Evolutionary conservation across 768 basidiomycete species (phyloP).

Genomic region (Astraeus odoratus): DNA sequence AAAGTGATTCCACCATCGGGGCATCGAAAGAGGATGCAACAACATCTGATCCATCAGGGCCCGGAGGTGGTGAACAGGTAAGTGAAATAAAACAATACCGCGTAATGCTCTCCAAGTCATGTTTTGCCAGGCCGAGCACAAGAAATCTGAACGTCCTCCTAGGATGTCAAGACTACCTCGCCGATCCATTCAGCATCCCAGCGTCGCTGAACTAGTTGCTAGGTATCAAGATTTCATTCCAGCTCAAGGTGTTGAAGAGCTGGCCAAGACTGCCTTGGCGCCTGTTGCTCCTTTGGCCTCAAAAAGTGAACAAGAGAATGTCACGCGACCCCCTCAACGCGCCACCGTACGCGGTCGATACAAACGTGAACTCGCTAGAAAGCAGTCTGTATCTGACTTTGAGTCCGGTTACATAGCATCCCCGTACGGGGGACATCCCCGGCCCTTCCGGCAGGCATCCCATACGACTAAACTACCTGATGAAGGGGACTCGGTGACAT

Average conservation of each 20-base stretch:
- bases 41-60: conserved; percentile 13
- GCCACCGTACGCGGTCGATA: conserved; percentile 42
- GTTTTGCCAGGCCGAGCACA: conserved; percentile 18
- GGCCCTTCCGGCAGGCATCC: conserved; percentile 32
- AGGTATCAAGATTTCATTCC: conserved; percentile 76
- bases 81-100: conserved; percentile 5
- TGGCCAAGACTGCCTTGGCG: conserved; percentile 63
- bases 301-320: conserved; percentile 76
- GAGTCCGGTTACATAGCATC: conserved; percentile 89
- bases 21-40: conserved; percentile 32
- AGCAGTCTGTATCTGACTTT: conserved; percentile 73
- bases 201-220: conserved; percentile 80
- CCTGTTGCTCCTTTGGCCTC: conserved; percentile 50
- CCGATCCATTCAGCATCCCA: conserved; percentile 46
- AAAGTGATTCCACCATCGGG: conserved; percentile 83
- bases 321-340: conserved; percentile 26
- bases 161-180: conserved; percentile 59
- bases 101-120: conserved; percentile 12
- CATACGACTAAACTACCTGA: conserved; percentile 47
- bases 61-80: conserved; percentile 21
- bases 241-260: conserved; percentile 62
- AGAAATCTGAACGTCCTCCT: conserved; percentile 15
- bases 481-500: conserved; percentile 51
- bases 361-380: conserved; percentile 38
- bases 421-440: conserved; percentile 52